Evolutionary conservation across 2,329 filamentous ascomycete genomes (phyloP).

Genomic region (Curvularia spicifera): DNA sequence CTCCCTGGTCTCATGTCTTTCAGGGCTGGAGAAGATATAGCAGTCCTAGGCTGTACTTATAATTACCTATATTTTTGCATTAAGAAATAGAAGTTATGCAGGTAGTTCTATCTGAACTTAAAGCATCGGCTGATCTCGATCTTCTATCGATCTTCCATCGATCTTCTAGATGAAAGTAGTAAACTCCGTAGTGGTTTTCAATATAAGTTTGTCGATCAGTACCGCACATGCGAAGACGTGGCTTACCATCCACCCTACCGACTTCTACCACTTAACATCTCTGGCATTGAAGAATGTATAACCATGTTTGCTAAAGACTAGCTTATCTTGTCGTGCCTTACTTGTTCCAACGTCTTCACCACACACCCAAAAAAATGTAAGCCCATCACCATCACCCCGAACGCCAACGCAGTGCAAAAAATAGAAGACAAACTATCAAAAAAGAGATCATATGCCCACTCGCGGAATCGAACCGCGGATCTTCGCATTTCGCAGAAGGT

Average conservation of each 20-base stretch:
- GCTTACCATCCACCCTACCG: neutral
- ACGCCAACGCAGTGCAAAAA: neutral
- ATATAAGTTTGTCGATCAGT: neutral
- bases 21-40: too few species aligned
- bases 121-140: too few species aligned
- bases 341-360: neutral
- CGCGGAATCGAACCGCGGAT: conserved; percentile 24
- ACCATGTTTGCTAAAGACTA: neutral
- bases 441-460: conserved; percentile 2
- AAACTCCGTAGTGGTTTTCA: neutral
- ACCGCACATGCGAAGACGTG: neutral
- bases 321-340: neutral
- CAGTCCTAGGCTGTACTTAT: too few species aligned
- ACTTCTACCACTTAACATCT: neutral
- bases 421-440: neutral
- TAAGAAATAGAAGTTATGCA: too few species aligned
- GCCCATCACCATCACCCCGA: neutral
- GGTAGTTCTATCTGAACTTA: too few species aligned
- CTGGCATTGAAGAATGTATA: neutral
- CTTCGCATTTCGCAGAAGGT: conserved; percentile 19
- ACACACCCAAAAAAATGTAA: neutral
- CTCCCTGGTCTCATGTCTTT: too few species aligned
- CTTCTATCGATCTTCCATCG: too few species aligned
- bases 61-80: too few species aligned
- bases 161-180: neutral